phyloP scores from a whole-genome alignment of 495 filamentous ascomycete genomes.

The Amniculicola lignicola region DNA sequence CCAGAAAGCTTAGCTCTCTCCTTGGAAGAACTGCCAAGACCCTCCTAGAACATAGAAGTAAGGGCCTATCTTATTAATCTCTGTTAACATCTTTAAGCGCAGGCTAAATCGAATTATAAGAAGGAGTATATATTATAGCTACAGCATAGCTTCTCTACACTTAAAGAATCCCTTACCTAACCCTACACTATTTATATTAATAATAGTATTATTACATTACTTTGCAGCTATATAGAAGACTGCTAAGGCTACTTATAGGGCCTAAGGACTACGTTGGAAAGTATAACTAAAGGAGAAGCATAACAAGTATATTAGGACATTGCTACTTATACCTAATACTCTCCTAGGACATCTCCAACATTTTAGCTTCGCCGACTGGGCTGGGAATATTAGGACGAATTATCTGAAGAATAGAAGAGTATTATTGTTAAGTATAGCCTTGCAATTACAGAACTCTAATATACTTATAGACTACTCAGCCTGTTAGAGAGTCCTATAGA shows the following conservation, averaged over 20 bases:
- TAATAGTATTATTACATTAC: neutral
- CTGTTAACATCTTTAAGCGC: neutral
- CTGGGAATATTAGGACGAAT: neutral
- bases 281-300: neutral
- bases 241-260: neutral
- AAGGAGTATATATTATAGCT: neutral
- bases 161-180: neutral
- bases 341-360: conserved; percentile 25
- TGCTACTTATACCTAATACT: conserved; percentile 9
- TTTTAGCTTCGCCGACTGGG: conserved; percentile 29
- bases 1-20: neutral
- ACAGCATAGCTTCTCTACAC: neutral
- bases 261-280: neutral
- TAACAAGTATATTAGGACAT: neutral
- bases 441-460: conserved; percentile 43
- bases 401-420: conserved; percentile 30
- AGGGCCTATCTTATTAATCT: neutral
- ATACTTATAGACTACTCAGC: conserved; percentile 39
- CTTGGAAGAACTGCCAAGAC: neutral
- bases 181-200: neutral
- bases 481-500: conserved; percentile 29
- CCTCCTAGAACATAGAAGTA: neutral
- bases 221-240: neutral
- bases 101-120: neutral
- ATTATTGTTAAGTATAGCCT: conserved; percentile 40